Evolutionary conservation across 2,329 filamentous ascomycete genomes (phyloP), one percentile per base, ranked within the genome.

Genomic region (Cercospora citrullina): DNA sequence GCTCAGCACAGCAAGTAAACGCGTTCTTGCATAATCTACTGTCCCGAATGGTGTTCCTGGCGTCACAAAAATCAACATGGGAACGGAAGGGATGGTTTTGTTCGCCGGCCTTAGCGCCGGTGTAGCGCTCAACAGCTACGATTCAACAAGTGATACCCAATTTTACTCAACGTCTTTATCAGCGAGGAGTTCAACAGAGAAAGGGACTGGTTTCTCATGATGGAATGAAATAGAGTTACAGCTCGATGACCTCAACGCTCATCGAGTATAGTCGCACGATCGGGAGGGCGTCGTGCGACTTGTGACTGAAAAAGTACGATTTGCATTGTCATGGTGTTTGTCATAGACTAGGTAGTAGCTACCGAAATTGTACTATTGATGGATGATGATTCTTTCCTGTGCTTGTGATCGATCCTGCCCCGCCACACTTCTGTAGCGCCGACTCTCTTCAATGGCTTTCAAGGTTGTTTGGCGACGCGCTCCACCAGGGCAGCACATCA

Each of bases 1-100:
- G 83, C 90, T 83, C 93, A 77, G 75, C 69, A 76, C 64, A 64
- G 62, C 62, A 74, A 76, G 70, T 71, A 72, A 67, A 64, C 60
- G 28, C 33, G 21, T 28, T 12, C 62, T 58, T 64, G 62, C 62
- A 36, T 62, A 59, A 65, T 60, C 39, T 67, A 63, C 61, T 63
- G 31, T 45, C 51, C 57, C 45, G 58, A 18, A 65, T 55, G 64
- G 64, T 65, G 64, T 65, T 64, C 18, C 39, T 30, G 30, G 65
- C 60, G 62, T 28, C 48, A 53, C 58, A 48, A 48, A 60, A 63
- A 39, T 39, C 36, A 70, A 36, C 6, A 28, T 53, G 70, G 60
- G 45, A 55, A 45, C 59, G 65, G 55, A 68, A 63, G 66, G 64
- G 61, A 57, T 67, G 65, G 51, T 62, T 69, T 59, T 33, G 65